Evolutionary conservation across 2,329 filamentous ascomycete genomes (phyloP).

Genomic region (Neonectria sp.): DNA sequence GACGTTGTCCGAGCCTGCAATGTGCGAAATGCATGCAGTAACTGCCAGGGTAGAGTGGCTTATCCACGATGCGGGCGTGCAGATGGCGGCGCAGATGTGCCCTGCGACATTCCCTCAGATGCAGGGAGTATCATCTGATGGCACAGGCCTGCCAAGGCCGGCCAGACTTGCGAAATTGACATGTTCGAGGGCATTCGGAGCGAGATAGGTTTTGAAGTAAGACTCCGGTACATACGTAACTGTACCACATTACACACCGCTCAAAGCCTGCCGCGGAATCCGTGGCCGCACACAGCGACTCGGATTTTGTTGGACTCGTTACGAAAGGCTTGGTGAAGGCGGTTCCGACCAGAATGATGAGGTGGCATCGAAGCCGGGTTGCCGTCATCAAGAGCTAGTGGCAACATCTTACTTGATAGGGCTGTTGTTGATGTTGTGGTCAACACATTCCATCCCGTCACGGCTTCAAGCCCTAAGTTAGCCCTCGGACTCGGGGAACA

Average conservation of each 20-base stretch:
- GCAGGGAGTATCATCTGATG: slow-evolving; percentile 34
- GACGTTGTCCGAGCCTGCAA: slow-evolving; percentile 37
- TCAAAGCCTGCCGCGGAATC: slow-evolving; percentile 13
- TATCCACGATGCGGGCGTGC: slow-evolving; percentile 37
- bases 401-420: slow-evolving; percentile 11
- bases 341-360: slow-evolving; percentile 8
- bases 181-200: slow-evolving; percentile 17
- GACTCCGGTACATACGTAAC: slow-evolving; percentile 10
- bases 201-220: slow-evolving; percentile 13
- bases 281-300: slow-evolving; percentile 4
- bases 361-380: slow-evolving; percentile 10
- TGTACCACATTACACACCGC: slow-evolving; percentile 36
- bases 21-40: slow-evolving; percentile 39
- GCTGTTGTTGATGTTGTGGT: slow-evolving; percentile 15
- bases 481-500: slow-evolving; percentile 8
- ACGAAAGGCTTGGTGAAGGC: slow-evolving; percentile 12
- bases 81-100: slow-evolving; percentile 33
- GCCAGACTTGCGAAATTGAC: slow-evolving; percentile 24
- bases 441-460: slow-evolving; percentile 34
- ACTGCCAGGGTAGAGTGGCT: slow-evolving; percentile 31
- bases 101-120: slow-evolving; percentile 19
- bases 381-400: slow-evolving; percentile 34
- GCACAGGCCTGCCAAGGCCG: slow-evolving; percentile 29
- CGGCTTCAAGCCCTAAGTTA: slow-evolving; percentile 5
- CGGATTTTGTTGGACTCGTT: background rate